A percentile compares a stretch with the other conserved stretches of the same genome.
Conservation (phyloP, 805 yeast genomes). For the Sugiyamaella mastotermitis region DNA sequence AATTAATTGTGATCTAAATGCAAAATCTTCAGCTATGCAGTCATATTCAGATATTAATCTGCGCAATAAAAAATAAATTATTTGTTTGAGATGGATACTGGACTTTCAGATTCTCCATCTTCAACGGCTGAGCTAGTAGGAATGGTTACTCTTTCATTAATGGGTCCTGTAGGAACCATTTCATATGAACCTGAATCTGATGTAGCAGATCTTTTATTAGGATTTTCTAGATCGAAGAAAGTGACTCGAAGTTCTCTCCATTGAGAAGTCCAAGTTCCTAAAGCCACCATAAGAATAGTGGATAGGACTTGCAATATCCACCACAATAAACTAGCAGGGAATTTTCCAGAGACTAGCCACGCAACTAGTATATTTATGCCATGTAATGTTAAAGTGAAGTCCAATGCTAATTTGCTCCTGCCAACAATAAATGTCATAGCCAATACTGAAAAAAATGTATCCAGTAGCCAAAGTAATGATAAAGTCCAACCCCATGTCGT, state of each 20-base stretch:
- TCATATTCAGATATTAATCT: too few relatives aligned
- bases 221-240: constrained; percentile 67
- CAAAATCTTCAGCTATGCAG: too few relatives aligned
- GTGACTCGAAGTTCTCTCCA: constrained; percentile 90
- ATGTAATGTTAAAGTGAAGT: constrained; percentile 91
- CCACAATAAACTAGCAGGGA: constrained; percentile 76
- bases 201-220: not conserved
- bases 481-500: constrained; percentile 78
- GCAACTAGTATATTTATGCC: constrained; percentile 67
- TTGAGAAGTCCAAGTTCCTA: constrained; percentile 86
- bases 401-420: constrained; percentile 90
- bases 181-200: constrained; percentile 15
- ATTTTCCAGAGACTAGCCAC: constrained; percentile 54
- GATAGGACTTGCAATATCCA: constrained; percentile 73
- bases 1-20: too few relatives aligned
- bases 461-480: constrained; percentile 72
- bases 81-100: not conserved
- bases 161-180: constrained; percentile 13
- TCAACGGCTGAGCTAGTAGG: constrained; percentile 1
- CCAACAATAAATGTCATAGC: constrained; percentile 87
- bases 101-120: not conserved
- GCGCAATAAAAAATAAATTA: too few relatives aligned
- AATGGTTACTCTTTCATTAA: not conserved
- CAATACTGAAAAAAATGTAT: constrained; percentile 73
- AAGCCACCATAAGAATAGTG: constrained; percentile 58